phyloP scores from a whole-genome alignment of 495 filamentous ascomycete species.

The Daldinia concentrica region DNA sequence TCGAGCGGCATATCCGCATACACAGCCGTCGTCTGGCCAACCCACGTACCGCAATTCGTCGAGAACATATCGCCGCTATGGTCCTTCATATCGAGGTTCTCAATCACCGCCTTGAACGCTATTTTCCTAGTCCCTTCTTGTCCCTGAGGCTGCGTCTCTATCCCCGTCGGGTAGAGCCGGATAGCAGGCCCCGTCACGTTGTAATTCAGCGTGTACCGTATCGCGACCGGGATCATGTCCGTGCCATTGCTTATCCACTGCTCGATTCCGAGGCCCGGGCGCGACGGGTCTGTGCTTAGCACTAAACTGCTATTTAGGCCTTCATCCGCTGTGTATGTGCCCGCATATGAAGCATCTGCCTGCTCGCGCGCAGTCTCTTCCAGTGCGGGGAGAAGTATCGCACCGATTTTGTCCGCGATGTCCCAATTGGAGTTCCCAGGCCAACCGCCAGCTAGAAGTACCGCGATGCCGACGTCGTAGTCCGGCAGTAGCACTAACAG shows the following conservation, averaged over 20 bases:
- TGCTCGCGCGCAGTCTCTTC: constrained; percentile 57
- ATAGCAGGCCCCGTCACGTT: constrained; percentile 50
- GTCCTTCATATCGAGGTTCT: constrained; percentile 42
- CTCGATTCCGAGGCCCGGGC: constrained; percentile 59
- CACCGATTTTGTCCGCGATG: constrained; percentile 56
- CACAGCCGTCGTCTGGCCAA: constrained; percentile 54
- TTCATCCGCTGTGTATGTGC: constrained; percentile 46
- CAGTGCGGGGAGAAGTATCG: constrained; percentile 53
- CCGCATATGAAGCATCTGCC: constrained; percentile 53
- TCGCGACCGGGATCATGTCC: constrained; percentile 53
- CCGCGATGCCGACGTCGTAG: constrained; percentile 58
- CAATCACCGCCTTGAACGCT: constrained; percentile 58
- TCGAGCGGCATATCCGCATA: constrained; percentile 58
- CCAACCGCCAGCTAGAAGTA: constrained; percentile 53
- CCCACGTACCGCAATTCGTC: constrained; percentile 61
- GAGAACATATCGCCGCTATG: constrained; percentile 51
- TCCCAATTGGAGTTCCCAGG: constrained; percentile 62
- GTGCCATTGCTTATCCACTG: constrained; percentile 61
- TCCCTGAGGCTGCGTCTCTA: constrained; percentile 44
- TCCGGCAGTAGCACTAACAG: constrained; percentile 63
- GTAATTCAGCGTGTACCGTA: constrained; percentile 47
- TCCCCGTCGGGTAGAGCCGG: constrained; percentile 61
- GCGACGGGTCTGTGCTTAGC: constrained; percentile 48
- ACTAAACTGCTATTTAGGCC: constrained; percentile 45
- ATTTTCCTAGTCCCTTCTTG: constrained; percentile 43